Evolutionary conservation across 2,329 filamentous ascomycete species (phyloP).

Genomic region (Aspergillus novoparasiticus): DNA sequence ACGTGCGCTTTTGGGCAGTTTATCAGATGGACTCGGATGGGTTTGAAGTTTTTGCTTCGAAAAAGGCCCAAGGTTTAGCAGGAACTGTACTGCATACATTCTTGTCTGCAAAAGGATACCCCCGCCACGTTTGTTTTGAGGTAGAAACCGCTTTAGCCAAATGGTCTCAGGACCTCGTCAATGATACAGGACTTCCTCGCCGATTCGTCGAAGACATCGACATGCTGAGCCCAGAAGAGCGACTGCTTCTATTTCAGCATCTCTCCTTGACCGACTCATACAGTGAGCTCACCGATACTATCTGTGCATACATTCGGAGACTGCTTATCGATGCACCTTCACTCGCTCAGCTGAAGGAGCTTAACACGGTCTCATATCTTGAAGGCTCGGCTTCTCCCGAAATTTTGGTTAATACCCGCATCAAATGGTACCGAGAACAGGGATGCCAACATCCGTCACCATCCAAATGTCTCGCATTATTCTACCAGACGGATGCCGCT

Average conservation of each 20-base stretch:
- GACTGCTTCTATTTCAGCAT: constrained; percentile 43
- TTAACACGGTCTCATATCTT: constrained; percentile 45
- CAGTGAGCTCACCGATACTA: constrained; percentile 29
- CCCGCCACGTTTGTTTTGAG: constrained; percentile 43
- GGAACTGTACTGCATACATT: constrained; percentile 51
- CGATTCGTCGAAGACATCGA: constrained; percentile 48
- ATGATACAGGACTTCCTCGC: constrained; percentile 35
- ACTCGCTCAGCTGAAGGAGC: constrained; percentile 42
- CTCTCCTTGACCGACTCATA: constrained; percentile 33
- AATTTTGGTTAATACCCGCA: constrained; percentile 41
- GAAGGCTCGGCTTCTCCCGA: constrained; percentile 39
- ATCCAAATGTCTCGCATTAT: constrained; percentile 38
- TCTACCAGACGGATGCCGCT: constrained; percentile 37
- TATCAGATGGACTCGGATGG: constrained; percentile 39
- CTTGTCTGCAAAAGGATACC: constrained; percentile 44
- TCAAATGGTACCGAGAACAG: constrained; percentile 47
- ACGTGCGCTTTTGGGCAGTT: constrained; percentile 46
- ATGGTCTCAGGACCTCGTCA: constrained; percentile 36
- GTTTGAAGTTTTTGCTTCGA: constrained; percentile 47
- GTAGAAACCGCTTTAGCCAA: constrained; percentile 41
- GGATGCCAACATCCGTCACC: constrained; percentile 39
- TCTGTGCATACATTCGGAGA: constrained; percentile 37
- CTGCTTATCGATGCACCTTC: constrained; percentile 43
- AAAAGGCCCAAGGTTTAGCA: constrained; percentile 45
- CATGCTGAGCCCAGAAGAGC: constrained; percentile 45